Evolutionary conservation across 495 filamentous ascomycete species (phyloP), one percentile per base, ranked within the genome.

Genomic region (Parathielavia hyrcaniae): DNA sequence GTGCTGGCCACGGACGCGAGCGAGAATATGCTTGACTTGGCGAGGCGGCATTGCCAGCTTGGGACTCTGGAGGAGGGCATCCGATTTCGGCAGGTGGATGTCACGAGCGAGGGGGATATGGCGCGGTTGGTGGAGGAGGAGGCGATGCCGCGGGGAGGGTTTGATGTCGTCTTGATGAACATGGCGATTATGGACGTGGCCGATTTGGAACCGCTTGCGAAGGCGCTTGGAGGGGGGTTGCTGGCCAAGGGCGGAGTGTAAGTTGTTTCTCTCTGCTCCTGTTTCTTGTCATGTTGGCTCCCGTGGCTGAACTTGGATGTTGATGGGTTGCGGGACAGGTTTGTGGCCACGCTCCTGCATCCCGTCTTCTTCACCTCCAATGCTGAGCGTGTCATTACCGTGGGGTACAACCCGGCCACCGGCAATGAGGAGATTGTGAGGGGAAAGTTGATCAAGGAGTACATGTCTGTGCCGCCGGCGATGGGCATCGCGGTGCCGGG

Each of bases 161-260:
- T 74, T 53, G 69, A 69, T 17, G 53, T 73, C 9, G 46, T 75
- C 10, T 41, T 70, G 51, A 68, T 73, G 50, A 77, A 76, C 59
- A 77, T 77, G 73, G 75, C 75, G 16, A 59, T 76, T 17, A 77
- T 77, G 75, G 75, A 77, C 49, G 51, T 77, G 12, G 57, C 69
- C n/a, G 65, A 60, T 0, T 57, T 77, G 14, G 65, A 67, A 12
- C 64, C 68, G 20, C 61, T 77, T 3, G 75, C 63, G n/a, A 36
- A 55, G 30, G 64, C 67, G 3, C 61, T 77, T 17, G 61, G 69
- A 0, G 57, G 53, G 23, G 59, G 58, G 20, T 59, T 77, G 10
- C 58, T 77, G 43, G 67, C 62, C 22, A 64, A 64, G 30, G 62
- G 61, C n/a, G 74, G 72, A 32, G 64, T 73, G 72, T 75, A 64